Conservation (phyloP, 257 asterid species). For the Thymus quinquecostatus region DNA sequence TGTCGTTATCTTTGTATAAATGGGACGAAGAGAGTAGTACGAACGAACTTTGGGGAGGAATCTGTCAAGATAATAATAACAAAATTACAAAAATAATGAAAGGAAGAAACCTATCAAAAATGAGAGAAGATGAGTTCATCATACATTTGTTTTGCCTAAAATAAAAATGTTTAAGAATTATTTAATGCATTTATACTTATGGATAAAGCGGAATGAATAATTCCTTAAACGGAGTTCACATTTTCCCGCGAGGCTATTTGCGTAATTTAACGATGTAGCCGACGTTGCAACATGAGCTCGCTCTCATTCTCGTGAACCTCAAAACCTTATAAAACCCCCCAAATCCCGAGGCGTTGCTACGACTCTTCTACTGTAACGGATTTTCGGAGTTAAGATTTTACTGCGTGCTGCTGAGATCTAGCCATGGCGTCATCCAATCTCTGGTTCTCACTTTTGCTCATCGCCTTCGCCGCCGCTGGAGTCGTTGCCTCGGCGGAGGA, state of each 20-base stretch:
- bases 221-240: not conserved
- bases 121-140: too few relatives aligned
- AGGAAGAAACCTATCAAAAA: too few relatives aligned
- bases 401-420: conserved; percentile 41
- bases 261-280: not conserved
- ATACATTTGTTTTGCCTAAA: too few relatives aligned
- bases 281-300: not conserved
- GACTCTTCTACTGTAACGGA: not conserved
- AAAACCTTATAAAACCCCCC: conserved; percentile 37
- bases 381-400: conserved; percentile 3
- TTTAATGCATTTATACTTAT: too few relatives aligned
- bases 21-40: too few relatives aligned
- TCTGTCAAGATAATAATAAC: too few relatives aligned
- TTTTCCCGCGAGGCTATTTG: not conserved
- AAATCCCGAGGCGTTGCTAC: not conserved
- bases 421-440: conserved; percentile 45
- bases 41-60: too few relatives aligned
- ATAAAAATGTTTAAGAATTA: too few relatives aligned
- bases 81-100: too few relatives aligned
- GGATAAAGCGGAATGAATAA: not conserved
- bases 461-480: conserved; percentile 31
- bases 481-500: conserved; percentile 43
- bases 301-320: conserved; percentile 30
- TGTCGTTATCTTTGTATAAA: too few relatives aligned
- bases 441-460: conserved; percentile 33